Base-by-base conservation (phyloP, 768 basidiomycete genomes). In the Agrocybe praecox region DNA sequence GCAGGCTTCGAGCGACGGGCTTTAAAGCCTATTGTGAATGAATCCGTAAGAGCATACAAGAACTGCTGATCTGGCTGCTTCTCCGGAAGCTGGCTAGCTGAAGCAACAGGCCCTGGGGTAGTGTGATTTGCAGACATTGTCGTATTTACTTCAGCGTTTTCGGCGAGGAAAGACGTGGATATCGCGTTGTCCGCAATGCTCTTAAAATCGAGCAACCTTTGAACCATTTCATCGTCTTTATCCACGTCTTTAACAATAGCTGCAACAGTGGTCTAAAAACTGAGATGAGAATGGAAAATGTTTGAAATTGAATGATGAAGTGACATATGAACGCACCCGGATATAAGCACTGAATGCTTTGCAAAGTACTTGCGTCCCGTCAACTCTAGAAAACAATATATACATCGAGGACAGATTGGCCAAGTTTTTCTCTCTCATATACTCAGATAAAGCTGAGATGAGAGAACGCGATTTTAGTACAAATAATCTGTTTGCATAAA, bases 1-100 rank as follows among this genome's bases (percentile, higher is more conserved):
- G 95, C 94, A 7, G 94, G 93, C 65, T 92, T 94, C 66, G 85
- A 88, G 24, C 86, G 81, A 43, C 89, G 83, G 2, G 82, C 79
- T 68, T 87, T 87, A 76, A 95, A 94, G 21, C 89, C 92, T 24
- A 65, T 74, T 2, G 80, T 71, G 70, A 96, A 95, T 0, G 89
- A 89, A 53, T 92, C 89, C 1, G 75, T 75, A 11, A 89, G 74
- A 1, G 89, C 89, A 57, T 92, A 89, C 4, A 75, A 62, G 66
- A 91, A 91, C 5, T 84, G 79, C 49, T 78, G 69, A 65, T 85
- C 82, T 1, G 79, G 72, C 11, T 68, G 72, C 57, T 69, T 74
- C n/a, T 56, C 56, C 5, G 74, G 67, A 15, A 71, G 49, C 1
- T 72, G 46, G 40, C 75, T 75, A 1, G 74, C 70, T 2, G 76